A percentile compares a stretch with the other conserved stretches of the same genome.
These are phyloP conservation scores for Acephala macrosclerotiorum DNA, from an alignment of 2,329 filamentous ascomycete genomes.

Conservation along the genomic window DNA sequence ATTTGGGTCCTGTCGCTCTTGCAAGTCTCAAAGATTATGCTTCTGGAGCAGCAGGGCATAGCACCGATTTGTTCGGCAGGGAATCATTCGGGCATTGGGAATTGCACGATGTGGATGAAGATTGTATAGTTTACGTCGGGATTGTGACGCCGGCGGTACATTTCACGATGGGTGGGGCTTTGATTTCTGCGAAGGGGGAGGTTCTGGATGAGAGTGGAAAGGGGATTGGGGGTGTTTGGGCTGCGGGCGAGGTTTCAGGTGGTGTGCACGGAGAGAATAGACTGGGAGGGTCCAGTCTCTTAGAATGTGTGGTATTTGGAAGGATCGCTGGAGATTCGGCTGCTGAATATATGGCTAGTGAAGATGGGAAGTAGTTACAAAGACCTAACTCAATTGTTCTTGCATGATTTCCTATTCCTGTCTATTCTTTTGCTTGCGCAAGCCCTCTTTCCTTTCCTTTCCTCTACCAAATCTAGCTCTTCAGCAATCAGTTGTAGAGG, in stretches of 20 bases:
- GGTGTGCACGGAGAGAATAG: slow-evolving; percentile 70
- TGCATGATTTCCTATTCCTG: background rate
- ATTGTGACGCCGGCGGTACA: slow-evolving; percentile 69
- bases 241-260: slow-evolving; percentile 69
- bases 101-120: slow-evolving; percentile 55
- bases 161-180: slow-evolving; percentile 72
- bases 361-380: background rate
- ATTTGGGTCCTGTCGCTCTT: slow-evolving; percentile 52
- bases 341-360: slow-evolving; percentile 5
- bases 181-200: slow-evolving; percentile 60
- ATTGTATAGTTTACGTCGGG: slow-evolving; percentile 64
- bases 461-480: no score
- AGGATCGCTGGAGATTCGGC: slow-evolving; percentile 58
- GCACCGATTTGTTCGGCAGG: slow-evolving; percentile 55
- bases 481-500: no score
- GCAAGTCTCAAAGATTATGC: slow-evolving; percentile 58
- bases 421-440: background rate
- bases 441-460: background rate
- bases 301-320: slow-evolving; percentile 71
- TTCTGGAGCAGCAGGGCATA: slow-evolving; percentile 48
- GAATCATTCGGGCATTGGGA: slow-evolving; percentile 62
- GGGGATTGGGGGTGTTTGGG: slow-evolving; percentile 63
- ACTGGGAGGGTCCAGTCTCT: slow-evolving; percentile 64
- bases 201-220: slow-evolving; percentile 53
- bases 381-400: background rate